Evolutionary conservation across 805 yeast species (phyloP).

Genomic region (Lipomyces sp.): DNA sequence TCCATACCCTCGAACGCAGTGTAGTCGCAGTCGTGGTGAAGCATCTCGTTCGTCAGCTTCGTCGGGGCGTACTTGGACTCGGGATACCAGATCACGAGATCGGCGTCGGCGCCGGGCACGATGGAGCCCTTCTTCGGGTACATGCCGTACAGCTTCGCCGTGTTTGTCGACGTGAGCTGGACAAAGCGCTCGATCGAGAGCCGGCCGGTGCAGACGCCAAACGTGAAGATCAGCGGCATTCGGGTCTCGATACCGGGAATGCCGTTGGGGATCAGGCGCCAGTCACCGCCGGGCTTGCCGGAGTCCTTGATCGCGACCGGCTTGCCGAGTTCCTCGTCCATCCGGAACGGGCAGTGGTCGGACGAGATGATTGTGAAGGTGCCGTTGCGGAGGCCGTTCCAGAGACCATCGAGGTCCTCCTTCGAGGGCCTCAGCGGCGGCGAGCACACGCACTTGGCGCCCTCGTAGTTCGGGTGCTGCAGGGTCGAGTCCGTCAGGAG

Average conservation of each 20-base stretch:
- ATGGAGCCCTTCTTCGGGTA: constrained; percentile 44
- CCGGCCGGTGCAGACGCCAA: constrained; percentile 46
- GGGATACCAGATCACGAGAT: constrained; percentile 49
- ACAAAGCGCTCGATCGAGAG: constrained; percentile 47
- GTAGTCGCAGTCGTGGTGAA: constrained; percentile 33
- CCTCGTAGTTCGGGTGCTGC: constrained; percentile 43
- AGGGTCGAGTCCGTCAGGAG: constrained; percentile 44
- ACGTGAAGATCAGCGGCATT: constrained; percentile 43
- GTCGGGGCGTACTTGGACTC: constrained; percentile 35
- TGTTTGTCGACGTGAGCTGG: constrained; percentile 47
- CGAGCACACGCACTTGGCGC: constrained; percentile 51
- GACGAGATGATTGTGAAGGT: constrained; percentile 48
- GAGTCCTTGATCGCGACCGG: constrained; percentile 37
- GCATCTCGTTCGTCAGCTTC: constrained; percentile 38
- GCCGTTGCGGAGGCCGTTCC: constrained; percentile 48
- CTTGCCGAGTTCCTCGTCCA: constrained; percentile 45
- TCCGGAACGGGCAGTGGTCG: constrained; percentile 49
- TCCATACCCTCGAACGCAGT: constrained; percentile 40
- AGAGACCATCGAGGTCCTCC: constrained; percentile 45
- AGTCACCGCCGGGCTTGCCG: constrained; percentile 29
- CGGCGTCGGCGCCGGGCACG: constrained; percentile 50
- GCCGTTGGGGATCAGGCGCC: constrained; percentile 46
- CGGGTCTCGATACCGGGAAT: constrained; percentile 51
- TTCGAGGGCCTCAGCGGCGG: constrained; percentile 49
- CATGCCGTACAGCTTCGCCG: constrained; percentile 49